A percentile compares a stretch with the other conserved stretches of the same genome.
phyloP scores from a whole-genome alignment of 2,329 filamentous ascomycete species.

The Verticillium klebahnii region DNA sequence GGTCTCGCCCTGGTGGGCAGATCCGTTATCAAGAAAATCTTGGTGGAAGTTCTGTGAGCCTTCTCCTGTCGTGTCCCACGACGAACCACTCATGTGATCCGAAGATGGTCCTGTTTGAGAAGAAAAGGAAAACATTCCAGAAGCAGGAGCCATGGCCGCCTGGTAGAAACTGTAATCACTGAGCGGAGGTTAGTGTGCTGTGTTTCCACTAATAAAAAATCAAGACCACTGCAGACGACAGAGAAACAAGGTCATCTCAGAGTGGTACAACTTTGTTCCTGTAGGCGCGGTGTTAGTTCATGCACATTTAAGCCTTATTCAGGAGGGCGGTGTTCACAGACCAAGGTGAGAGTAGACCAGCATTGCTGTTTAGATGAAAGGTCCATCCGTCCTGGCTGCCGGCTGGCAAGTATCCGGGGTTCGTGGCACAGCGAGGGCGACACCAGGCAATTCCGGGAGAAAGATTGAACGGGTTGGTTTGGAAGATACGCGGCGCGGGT shows the following conservation, averaged over 20 bases:
- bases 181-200: slow-evolving; percentile 51
- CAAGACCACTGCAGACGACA: slow-evolving; percentile 22
- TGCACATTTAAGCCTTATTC: slow-evolving; percentile 8
- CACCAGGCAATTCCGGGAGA: neutral
- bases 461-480: neutral
- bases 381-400: neutral
- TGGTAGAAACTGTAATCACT: slow-evolving; percentile 55
- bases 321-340: slow-evolving; percentile 29
- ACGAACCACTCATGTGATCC: slow-evolving; percentile 49
- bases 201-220: slow-evolving; percentile 37
- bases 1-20: slow-evolving; percentile 44
- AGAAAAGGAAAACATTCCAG: slow-evolving; percentile 54
- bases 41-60: slow-evolving; percentile 53
- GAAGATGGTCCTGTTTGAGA: slow-evolving; percentile 55
- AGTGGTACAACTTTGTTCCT: slow-evolving; percentile 56
- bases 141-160: slow-evolving; percentile 43
- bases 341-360: slow-evolving; percentile 16
- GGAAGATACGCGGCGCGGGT: no score
- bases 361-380: neutral
- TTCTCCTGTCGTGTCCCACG: slow-evolving; percentile 54
- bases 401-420: neutral
- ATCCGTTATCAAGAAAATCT: slow-evolving; percentile 47
- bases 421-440: neutral
- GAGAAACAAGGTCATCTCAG: slow-evolving; percentile 24
- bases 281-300: slow-evolving; percentile 27